These are phyloP conservation scores for Ustilago cynodontis DNA, from an alignment of 1,284 basidiomycete species.

Conservation along the genomic window DNA sequence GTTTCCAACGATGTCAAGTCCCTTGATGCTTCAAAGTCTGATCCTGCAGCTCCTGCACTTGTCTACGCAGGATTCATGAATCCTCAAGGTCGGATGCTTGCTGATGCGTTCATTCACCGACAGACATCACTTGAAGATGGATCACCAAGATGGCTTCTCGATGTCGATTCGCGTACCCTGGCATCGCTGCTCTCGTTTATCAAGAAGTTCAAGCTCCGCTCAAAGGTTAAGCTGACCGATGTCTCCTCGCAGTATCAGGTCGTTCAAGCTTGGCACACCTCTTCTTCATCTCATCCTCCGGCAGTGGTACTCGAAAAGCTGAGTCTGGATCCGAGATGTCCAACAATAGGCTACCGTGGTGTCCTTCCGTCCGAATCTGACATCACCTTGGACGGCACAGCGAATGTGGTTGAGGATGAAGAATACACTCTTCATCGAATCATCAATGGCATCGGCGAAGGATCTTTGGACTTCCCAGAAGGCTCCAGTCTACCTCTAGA, in stretches of 20 bases:
- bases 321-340: conserved; percentile 48
- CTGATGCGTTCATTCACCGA: conserved; percentile 86
- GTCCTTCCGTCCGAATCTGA: conserved; percentile 12
- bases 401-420: not conserved
- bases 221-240: conserved; percentile 84
- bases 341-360: conserved; percentile 57
- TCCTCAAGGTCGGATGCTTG: conserved; percentile 89
- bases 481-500: conserved; percentile 89
- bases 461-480: conserved; percentile 81
- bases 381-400: not conserved
- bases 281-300: not conserved
- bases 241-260: conserved; percentile 81
- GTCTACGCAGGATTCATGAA: conserved; percentile 85
- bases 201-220: conserved; percentile 87
- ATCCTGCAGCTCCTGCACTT: conserved; percentile 13
- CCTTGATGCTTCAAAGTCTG: conserved; percentile 10
- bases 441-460: conserved; percentile 87
- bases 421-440: conserved; percentile 84
- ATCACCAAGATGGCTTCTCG: conserved; percentile 77
- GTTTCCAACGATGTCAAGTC: conserved; percentile 75
- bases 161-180: conserved; percentile 76
- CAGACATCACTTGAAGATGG: conserved; percentile 20
- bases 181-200: conserved; percentile 77
- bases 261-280: conserved; percentile 80
- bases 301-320: conserved; percentile 9